Evolutionary conservation across 1,139 yeast species (phyloP).

Genomic region (Yamadazyma dushanensis): DNA sequence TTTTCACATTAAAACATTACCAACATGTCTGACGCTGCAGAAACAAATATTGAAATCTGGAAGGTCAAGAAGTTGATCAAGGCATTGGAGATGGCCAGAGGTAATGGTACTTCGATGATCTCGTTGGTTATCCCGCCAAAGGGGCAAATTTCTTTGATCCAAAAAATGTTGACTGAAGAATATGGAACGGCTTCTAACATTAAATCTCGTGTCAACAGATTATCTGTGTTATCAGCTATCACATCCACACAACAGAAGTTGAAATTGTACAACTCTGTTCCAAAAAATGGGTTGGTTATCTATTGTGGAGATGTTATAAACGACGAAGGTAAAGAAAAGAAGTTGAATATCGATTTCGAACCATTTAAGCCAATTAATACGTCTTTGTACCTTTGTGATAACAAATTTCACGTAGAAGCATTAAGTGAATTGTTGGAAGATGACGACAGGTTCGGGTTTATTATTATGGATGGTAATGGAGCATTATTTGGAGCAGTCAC

Average conservation of each 20-base stretch:
- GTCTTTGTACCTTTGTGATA: constrained; percentile 91
- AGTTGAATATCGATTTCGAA: constrained; percentile 90
- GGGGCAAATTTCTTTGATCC: constrained; percentile 85
- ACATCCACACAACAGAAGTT: constrained; percentile 97
- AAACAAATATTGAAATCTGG: constrained; percentile 98
- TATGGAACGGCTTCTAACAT: constrained; percentile 98
- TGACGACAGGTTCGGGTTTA: constrained; percentile 95
- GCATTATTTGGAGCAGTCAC: constrained; percentile 93
- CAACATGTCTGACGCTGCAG: constrained; percentile 49
- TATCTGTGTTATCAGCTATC: constrained; percentile 92
- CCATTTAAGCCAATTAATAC: constrained; percentile 99
- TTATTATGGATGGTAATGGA: constrained; percentile 99
- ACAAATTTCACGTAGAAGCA: constrained; percentile 97
- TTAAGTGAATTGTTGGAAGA: constrained; percentile 89
- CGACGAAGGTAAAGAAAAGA: constrained; percentile 96
- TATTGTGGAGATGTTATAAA: constrained; percentile 98
- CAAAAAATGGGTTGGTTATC: constrained; percentile 89
- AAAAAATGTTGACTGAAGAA: constrained; percentile 95
- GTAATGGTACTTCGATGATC: constrained; percentile 99
- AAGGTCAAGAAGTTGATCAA: constrained; percentile 92
- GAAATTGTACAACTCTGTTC: constrained; percentile 85
- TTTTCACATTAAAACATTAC: not conserved
- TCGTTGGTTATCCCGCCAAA: constrained; percentile 93
- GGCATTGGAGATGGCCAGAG: constrained; percentile 85
- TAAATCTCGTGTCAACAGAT: constrained; percentile 94